Conservation (phyloP, 257 asterid genomes). For the Handroanthus guayacan region DNA sequence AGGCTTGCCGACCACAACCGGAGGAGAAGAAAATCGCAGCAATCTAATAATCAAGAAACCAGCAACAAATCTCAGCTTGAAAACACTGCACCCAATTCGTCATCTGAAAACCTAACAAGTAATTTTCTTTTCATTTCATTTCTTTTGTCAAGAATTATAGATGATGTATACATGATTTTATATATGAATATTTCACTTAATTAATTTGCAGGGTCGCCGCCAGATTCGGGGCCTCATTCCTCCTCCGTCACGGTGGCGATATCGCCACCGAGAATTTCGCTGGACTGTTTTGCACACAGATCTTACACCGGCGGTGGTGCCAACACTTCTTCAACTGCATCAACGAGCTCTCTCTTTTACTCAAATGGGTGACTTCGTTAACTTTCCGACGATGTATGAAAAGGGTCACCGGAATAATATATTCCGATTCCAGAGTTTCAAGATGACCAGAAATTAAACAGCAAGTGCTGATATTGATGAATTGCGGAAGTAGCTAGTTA, state of each 20-base stretch:
- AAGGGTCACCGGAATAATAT: conserved; percentile 16
- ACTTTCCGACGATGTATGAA: not conserved
- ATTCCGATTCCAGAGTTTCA: not conserved
- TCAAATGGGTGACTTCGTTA: conserved; percentile 44
- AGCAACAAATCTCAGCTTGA: conserved; percentile 52
- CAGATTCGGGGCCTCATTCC: conserved; percentile 75
- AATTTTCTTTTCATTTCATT: not conserved
- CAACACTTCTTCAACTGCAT: conserved; percentile 53
- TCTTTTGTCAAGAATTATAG: too few species aligned
- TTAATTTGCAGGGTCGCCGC: conserved; percentile 63
- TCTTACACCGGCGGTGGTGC: conserved; percentile 44
- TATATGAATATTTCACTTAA: not conserved
- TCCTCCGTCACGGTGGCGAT: conserved; percentile 77
- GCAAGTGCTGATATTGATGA: not conserved
- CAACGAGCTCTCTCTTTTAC: conserved; percentile 63
- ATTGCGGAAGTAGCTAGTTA: conserved; percentile 29
- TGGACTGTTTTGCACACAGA: conserved; percentile 72
- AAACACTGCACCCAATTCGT: conserved; percentile 49
- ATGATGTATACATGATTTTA: not conserved
- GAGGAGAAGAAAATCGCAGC: conserved; percentile 81
- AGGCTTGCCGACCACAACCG: conserved; percentile 97
- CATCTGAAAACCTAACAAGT: conserved; percentile 63
- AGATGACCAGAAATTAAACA: not conserved
- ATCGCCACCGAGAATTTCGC: conserved; percentile 81
- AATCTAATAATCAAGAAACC: conserved; percentile 57